Evolutionary conservation across 2,329 filamentous ascomycete species (phyloP), one percentile per base, ranked within the genome.

Genomic region (Pyricularia grisea): DNA sequence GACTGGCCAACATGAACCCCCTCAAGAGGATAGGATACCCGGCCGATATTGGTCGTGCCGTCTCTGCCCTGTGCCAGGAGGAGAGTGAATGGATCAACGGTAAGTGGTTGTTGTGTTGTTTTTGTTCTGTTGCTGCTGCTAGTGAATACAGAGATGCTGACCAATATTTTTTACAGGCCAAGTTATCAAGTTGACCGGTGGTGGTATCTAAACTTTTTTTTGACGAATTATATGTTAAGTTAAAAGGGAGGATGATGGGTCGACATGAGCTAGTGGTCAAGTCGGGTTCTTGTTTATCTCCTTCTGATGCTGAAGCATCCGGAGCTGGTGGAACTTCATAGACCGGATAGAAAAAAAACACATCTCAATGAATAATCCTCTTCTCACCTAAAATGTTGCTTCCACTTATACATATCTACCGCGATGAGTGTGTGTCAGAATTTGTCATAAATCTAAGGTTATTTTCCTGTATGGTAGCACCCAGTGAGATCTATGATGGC

Each of bases 51-150:
- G 87, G 85, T 67, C 82, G 85, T 70, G 85, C 84, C 42, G 85
- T 88, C 68, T 83, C 82, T 70, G 82, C 84, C 73, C 77, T 88
- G 61, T 82, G 85, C 72, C 84, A 83, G 72, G 80, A 83, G 7
- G 87, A 88, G 74, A 84, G 85, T 69, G 86, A 88, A 77, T 89
- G 87, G 87, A 86, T 89, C 75, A 89, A 89, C 75, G 87, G 87
- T 87, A 72, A 76, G 83, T 76, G 23, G 63, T 50, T 42, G 3
- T 66, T 4, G 60, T 27, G 17, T 30, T 12, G 31, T 17, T 9
- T 2, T 17, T 36, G 31, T 36, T 36, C 33, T 36, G 33, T 1
- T 36, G 4, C 42, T 27, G n/a, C 66, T n/a, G 7, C 33, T 27
- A 42, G 33, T 12, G 25, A 31, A 20, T 27, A 6, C 0, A 1